phyloP scores from a whole-genome alignment of 2,329 filamentous ascomycete genomes.

The Leptographium galeiforme region DNA sequence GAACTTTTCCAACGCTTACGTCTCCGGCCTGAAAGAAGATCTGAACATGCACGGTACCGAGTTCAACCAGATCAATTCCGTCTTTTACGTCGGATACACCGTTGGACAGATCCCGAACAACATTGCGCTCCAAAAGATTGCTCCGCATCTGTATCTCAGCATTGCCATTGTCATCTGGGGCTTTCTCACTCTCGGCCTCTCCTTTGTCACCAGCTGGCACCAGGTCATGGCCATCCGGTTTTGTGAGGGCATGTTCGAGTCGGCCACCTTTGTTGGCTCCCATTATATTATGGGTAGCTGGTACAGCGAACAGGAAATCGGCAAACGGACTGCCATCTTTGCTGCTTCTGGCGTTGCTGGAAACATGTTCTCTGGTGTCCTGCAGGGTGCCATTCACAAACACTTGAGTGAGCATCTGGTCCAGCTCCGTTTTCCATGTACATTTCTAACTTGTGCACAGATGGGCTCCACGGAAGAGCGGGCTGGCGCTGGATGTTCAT shows the following conservation, averaged over 20 bases:
- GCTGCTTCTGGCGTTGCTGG: constrained; percentile 21
- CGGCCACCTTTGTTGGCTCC: constrained; percentile 22
- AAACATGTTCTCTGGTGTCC: constrained; percentile 17
- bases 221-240: constrained; percentile 26
- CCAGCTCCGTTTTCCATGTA: neutral
- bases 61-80: constrained; percentile 36
- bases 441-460: neutral
- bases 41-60: constrained; percentile 37
- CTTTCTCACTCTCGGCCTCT: constrained; percentile 19
- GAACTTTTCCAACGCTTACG: constrained; percentile 24
- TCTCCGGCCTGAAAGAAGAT: constrained; percentile 35
- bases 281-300: constrained; percentile 23
- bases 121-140: constrained; percentile 23
- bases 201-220: constrained; percentile 21
- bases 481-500: constrained; percentile 28
- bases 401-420: constrained; percentile 11
- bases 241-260: constrained; percentile 26
- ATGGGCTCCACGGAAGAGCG: constrained; percentile 17
- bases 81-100: constrained; percentile 47
- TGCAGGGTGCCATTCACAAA: constrained; percentile 22
- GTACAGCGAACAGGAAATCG: constrained; percentile 28
- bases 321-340: constrained; percentile 26
- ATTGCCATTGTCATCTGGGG: constrained; percentile 19
- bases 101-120: constrained; percentile 28
- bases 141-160: constrained; percentile 18